A percentile compares a stretch with the other conserved stretches of the same genome.
Conservation (phyloP, 805 yeast species). For the baker's yeast (Saccharomyces cerevisiae) region DNA sequence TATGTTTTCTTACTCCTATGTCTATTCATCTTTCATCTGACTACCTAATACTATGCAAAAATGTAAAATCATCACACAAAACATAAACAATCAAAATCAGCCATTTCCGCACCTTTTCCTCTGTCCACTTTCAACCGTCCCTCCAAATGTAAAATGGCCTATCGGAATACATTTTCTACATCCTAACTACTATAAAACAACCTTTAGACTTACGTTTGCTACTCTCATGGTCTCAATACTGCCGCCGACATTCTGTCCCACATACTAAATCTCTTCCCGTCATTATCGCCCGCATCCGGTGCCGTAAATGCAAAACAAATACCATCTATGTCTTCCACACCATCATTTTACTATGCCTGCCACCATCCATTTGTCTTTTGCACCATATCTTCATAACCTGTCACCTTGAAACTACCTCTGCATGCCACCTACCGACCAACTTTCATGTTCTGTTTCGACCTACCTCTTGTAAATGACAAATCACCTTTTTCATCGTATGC, state of each 20-base stretch:
- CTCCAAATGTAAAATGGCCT: not conserved
- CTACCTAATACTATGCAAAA: not conserved
- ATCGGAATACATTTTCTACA: not conserved
- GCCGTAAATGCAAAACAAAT: not conserved
- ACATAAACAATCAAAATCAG: not conserved
- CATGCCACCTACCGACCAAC: not conserved
- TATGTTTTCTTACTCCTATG: not conserved
- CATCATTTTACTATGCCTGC: not conserved
- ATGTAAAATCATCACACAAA: not conserved
- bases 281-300: not conserved
- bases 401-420: not conserved
- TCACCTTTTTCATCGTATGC: not conserved
- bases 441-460: not conserved
- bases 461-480: not conserved
- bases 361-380: not conserved
- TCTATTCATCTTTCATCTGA: not conserved
- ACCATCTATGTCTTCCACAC: not conserved
- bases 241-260: not conserved
- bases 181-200: not conserved
- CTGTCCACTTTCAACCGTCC: not conserved
- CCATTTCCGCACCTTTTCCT: not conserved
- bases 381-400: not conserved
- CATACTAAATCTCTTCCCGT: not conserved
- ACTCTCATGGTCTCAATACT: not conserved
- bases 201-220: not conserved